These are phyloP conservation scores for Debaryomyces sp. DNA, from an alignment of 1,139 yeast species.

Conservation along the genomic window DNA sequence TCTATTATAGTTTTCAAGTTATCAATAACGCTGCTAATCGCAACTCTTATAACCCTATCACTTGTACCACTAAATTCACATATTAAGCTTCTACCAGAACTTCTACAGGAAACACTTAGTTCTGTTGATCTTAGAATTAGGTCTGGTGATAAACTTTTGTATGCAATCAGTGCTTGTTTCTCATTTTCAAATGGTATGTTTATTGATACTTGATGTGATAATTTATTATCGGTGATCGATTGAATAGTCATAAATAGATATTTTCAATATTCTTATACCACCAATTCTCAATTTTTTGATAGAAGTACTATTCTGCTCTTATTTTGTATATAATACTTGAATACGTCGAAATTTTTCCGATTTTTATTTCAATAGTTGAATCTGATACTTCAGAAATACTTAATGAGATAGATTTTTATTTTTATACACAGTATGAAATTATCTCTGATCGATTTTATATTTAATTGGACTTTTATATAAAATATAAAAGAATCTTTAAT, in stretches of 20 bases:
- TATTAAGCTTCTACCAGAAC: constrained; percentile 29
- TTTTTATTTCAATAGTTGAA: not conserved
- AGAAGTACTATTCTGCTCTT: not conserved
- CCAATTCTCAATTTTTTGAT: not conserved
- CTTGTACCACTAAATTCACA: constrained; percentile 57
- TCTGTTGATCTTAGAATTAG: constrained; percentile 73
- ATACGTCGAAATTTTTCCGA: not conserved
- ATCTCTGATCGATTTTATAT: too few relatives aligned
- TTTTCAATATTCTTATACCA: not conserved
- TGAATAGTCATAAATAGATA: not conserved
- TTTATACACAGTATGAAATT: not conserved
- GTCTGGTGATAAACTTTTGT: constrained; percentile 66
- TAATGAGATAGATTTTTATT: too few relatives aligned
- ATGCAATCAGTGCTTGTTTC: constrained; percentile 66
- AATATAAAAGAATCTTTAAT: not conserved
- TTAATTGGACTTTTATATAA: too few relatives aligned
- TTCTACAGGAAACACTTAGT: constrained; percentile 45
- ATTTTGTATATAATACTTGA: not conserved
- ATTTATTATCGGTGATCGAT: not conserved
- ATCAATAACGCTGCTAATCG: constrained; percentile 69
- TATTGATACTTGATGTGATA: constrained; percentile 4
- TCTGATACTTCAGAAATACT: not conserved
- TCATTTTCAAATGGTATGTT: constrained; percentile 62
- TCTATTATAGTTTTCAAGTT: constrained; percentile 66
- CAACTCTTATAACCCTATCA: constrained; percentile 69